Percentiles rank a stretch among this genome's conserved stretches.
Evolutionary conservation across 2,329 filamentous ascomycete species (phyloP).

Genomic region (Rhynchosporium agropyri): DNA sequence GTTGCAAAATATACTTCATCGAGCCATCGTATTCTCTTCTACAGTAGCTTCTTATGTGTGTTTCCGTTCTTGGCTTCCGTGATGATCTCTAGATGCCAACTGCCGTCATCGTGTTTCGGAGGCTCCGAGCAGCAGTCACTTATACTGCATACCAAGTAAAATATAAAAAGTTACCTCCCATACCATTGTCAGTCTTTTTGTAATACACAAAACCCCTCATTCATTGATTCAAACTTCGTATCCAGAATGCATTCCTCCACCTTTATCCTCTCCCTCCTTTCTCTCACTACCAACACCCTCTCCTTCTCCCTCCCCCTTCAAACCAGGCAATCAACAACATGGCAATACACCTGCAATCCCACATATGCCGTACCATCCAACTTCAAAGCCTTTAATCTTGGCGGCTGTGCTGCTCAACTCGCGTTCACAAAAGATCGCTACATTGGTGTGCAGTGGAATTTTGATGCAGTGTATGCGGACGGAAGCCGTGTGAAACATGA

Average conservation of each 20-base stretch:
- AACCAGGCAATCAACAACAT: conserved; percentile 3
- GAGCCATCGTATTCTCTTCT: too few species aligned
- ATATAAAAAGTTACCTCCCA: too few species aligned
- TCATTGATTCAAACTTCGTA: too few species aligned
- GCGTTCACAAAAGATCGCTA: conserved; percentile 2
- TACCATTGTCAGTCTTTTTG: not conserved
- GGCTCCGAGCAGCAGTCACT: too few species aligned
- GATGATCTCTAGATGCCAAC: too few species aligned
- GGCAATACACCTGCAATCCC: not conserved
- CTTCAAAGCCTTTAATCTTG: not conserved
- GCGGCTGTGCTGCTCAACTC: not conserved
- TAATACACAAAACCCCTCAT: too few species aligned
- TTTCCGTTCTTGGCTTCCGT: too few species aligned
- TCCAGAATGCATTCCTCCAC: not conserved
- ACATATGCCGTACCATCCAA: not conserved
- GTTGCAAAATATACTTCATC: too few species aligned
- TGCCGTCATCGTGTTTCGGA: too few species aligned
- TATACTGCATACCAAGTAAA: too few species aligned
- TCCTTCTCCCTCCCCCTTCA: not conserved
- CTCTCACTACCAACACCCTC: not conserved
- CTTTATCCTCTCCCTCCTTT: not conserved
- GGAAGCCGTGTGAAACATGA: not conserved
- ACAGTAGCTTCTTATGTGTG: too few species aligned
- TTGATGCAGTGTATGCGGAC: not conserved
- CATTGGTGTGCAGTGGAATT: not conserved